Conservation (phyloP, 1,139 yeast species). For the Komagataea norvegica region DNA sequence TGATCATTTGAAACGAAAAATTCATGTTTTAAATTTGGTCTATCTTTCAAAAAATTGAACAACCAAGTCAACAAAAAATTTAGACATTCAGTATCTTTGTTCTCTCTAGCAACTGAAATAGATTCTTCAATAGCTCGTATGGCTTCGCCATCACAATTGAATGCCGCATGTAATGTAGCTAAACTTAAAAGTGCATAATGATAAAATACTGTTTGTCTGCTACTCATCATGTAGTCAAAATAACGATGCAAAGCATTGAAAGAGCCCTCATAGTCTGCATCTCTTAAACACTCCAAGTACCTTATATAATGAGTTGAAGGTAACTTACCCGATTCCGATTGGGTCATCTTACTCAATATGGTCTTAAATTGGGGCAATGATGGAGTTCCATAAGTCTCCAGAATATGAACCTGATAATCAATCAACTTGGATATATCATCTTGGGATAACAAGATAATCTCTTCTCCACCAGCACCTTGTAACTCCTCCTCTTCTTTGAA, state of each 20-base stretch:
- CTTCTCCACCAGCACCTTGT: neutral
- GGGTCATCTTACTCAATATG: conserved; percentile 46
- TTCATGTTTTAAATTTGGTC: conserved; percentile 52
- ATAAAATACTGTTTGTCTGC: conserved; percentile 57
- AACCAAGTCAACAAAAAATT: conserved; percentile 80
- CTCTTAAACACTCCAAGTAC: conserved; percentile 58
- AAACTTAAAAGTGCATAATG: conserved; percentile 79
- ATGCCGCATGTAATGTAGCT: conserved; percentile 74
- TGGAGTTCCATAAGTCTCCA: conserved; percentile 51
- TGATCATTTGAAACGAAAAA: conserved; percentile 47
- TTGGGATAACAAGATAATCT: conserved; percentile 40
- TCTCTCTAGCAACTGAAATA: conserved; percentile 81
- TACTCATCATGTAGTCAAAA: conserved; percentile 81
- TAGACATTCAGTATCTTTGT: conserved; percentile 68
- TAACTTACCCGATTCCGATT: conserved; percentile 47
- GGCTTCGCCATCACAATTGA: conserved; percentile 72
- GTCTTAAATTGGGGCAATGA: conserved; percentile 44
- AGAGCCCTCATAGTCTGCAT: conserved; percentile 68
- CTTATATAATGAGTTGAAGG: conserved; percentile 63
- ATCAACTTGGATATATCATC: conserved; percentile 50
- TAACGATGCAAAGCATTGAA: conserved; percentile 71
- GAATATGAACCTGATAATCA: conserved; percentile 50
- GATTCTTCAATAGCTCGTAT: conserved; percentile 82
- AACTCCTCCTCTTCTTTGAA: neutral
- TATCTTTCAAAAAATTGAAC: conserved; percentile 60